phyloP scores from a whole-genome alignment of 2,329 filamentous ascomycete genomes.

The Zymoseptoria brevis region DNA sequence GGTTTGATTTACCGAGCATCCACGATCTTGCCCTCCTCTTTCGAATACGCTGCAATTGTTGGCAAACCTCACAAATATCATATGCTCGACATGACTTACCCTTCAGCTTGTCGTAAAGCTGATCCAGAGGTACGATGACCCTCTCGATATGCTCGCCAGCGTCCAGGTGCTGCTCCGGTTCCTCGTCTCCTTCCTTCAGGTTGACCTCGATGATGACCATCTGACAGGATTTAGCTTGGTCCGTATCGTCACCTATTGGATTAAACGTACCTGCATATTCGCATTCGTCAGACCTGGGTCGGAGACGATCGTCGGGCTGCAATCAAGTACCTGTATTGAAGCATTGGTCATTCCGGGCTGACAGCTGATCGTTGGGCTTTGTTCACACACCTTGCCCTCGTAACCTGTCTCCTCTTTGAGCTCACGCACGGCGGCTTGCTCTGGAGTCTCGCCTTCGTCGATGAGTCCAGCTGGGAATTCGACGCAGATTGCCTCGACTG shows the following conservation, averaged over 20 bases:
- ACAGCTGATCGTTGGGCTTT: constrained; percentile 53
- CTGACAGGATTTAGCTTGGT: constrained; percentile 11
- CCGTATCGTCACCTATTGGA: background rate
- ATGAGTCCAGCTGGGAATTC: constrained; percentile 55
- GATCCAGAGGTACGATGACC: constrained; percentile 49
- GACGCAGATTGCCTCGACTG: constrained; percentile 50
- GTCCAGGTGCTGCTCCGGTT: constrained; percentile 52
- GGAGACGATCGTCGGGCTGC: constrained; percentile 59
- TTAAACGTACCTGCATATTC: constrained; percentile 47
- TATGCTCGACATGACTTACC: constrained; percentile 21
- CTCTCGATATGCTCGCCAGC: constrained; percentile 55
- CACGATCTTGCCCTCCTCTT: constrained; percentile 45
- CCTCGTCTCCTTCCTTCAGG: constrained; percentile 41
- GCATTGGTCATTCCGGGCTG: constrained; percentile 42
- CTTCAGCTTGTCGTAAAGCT: constrained; percentile 49
- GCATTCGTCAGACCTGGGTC: constrained; percentile 55
- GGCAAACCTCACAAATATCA: constrained; percentile 9
- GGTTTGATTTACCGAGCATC: constrained; percentile 36
- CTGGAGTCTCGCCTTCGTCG: constrained; percentile 49
- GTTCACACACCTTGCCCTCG: constrained; percentile 42
- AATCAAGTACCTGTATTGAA: constrained; percentile 34
- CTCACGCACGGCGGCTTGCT: constrained; percentile 50
- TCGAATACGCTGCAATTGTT: constrained; percentile 25
- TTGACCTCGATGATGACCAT: constrained; percentile 53
- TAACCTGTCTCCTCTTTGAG: constrained; percentile 57